Percentiles rank a stretch among this genome's conserved stretches.
phyloP scores from a whole-genome alignment of 2,329 filamentous ascomycete species.

The Xylariaceae sp. region DNA sequence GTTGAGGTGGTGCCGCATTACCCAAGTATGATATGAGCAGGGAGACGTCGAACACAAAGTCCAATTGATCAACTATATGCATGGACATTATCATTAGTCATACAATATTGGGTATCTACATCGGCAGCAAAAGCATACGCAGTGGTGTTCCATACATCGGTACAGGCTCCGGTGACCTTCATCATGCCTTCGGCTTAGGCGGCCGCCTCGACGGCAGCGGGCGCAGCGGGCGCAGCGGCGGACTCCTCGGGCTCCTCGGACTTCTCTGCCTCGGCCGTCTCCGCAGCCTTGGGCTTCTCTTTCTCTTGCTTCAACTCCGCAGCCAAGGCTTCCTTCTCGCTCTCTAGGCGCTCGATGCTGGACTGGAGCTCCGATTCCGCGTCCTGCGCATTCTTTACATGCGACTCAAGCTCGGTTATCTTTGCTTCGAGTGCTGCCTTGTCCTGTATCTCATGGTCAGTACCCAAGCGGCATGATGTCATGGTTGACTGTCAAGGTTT shows the following conservation, averaged over 20 bases:
- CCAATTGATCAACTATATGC: not conserved
- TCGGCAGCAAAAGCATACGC: constrained; percentile 16
- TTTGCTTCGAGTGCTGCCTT: constrained; percentile 28
- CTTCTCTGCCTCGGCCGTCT: constrained; percentile 11
- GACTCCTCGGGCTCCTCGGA: constrained; percentile 19
- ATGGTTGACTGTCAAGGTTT: not conserved
- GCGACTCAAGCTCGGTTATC: constrained; percentile 25
- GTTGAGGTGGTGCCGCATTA: no score
- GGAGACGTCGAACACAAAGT: not conserved
- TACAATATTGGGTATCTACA: constrained; percentile 25
- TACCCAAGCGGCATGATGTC: not conserved
- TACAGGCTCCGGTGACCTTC: constrained; percentile 5
- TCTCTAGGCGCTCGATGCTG: constrained; percentile 22
- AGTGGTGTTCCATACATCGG: constrained; percentile 16
- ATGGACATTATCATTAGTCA: constrained; percentile 30
- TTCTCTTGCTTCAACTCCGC: constrained; percentile 23
- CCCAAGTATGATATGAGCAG: no score
- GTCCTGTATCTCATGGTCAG: constrained; percentile 22
- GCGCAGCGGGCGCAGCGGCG: not conserved
- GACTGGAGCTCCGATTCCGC: constrained; percentile 25
- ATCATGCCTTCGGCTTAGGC: constrained; percentile 13
- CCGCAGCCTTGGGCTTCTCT: constrained; percentile 9
- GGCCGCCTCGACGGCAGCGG: constrained; percentile 13
- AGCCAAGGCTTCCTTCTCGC: constrained; percentile 29
- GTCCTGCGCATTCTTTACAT: constrained; percentile 21